Base-by-base conservation (phyloP, 805 yeast genomes). In the Candida insectorum region DNA sequence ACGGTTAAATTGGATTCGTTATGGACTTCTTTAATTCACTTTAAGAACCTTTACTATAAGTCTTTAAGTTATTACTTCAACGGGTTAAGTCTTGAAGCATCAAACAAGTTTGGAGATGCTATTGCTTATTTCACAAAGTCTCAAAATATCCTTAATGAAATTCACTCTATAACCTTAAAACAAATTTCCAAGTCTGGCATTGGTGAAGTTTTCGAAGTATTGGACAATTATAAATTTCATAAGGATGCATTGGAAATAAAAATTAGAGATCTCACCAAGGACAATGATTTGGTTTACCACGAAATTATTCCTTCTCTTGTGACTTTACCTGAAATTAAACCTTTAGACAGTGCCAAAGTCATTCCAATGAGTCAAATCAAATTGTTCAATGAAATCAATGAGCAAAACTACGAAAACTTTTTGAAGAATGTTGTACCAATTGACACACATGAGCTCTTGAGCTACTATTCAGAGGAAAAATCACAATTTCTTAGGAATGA, bases 271-370 rank as follows among this genome's bases (percentile, higher is more conserved):
- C 44, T 85, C 45, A 78, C 73, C 16, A 87, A 84, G 45, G 97
- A 91, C 51, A 91, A 91, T 50, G 97, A 91, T 52, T 81, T 78
- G 47, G 85, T 91, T 23, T 91, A 85, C 52, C 95, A 93, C 56
- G 91, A 83, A 14, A 48, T 68, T 1, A 63, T 89, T 10, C 96
- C 96, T 1, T 63, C 75, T 4, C 58, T 60, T 19, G 74, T 75
- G 15, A 58, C 81, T 0, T 58, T 87, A 30, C 75, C 85, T 5
- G 82, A 77, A 10, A 68, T 87, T 4, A 78, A 83, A 40, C 75
- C 81, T 0, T 65, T 84, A 61, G 84, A 79, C 28, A 82, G 87
- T 37, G 79, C 80, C 2, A 78, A 81, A 47, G 65, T 79, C 1
- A 66, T 80, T 5, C 65, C 79, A 2, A 63, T 83, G 26, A 65